Evolutionary conservation across 1,139 yeast genomes (phyloP), one percentile per base, ranked within the genome.

Genomic region (Geotrichum carabidarum): DNA sequence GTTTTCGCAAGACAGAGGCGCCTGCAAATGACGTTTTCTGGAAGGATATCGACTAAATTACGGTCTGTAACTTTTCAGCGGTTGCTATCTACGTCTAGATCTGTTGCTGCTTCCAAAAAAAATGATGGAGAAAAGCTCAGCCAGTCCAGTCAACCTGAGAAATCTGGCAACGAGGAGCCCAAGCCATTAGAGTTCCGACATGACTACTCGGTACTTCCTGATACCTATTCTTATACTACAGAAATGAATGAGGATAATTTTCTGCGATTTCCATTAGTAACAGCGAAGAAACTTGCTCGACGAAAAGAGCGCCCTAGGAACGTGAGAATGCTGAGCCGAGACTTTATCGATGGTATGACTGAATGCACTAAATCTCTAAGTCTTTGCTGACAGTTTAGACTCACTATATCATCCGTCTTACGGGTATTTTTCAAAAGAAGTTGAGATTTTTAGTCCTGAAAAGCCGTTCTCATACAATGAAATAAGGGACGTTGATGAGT

Each of bases 381-480:
- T 15, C 27, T 3, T 2, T 11, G 12, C 44, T 41, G 17, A 41
- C 44, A 8, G 12, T 15, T 14, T 17, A 41, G 95, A 88, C 66
- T 84, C 94, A 17, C 72, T 88, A 62, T 88, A 88, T 67, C 86
- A 89, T 67, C 90, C 94, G 0, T 65, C 77, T 59, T 89, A 88
- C 66, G 96, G 96, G 0, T 89, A 88, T 68, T 88, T 88, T 65
- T 77, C 90, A 1, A 80, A 82, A 64, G 84, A 86, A 63, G 93
- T 85, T 22, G 88, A 86, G 62, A 85, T 88, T 61, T 87, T 84
- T 70, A 68, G 73, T 5, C 74, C 76, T 14, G 65, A 69, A 57
- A 60, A 64, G 57, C 73, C 90, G 75, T 68, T 71, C 57, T 66
- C 83, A 50, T 87, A 83, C 66, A 74, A 76, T 44, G 72, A 78